Base-by-base conservation (phyloP, 1,139 yeast species). In the Lodderomyces beijingensis region DNA sequence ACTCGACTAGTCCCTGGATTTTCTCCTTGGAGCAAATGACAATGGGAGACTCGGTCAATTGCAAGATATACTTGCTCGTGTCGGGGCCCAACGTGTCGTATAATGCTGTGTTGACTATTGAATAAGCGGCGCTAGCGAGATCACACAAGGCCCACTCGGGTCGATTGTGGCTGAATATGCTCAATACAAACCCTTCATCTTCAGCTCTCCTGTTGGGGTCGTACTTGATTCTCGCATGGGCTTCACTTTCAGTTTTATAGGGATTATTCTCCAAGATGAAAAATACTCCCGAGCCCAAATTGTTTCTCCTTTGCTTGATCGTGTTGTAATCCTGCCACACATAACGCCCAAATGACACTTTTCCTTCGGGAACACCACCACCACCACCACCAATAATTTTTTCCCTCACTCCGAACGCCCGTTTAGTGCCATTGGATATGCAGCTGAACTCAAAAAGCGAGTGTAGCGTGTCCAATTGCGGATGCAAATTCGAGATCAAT, bases 251-350 rank as follows among this genome's bases (percentile, higher is more conserved):
- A 18, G 59, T 51, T 32, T 53, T 54, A 47, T 45, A 67, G 41
- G 70, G 62, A 42, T 69, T 71, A 38, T 65, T 61, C 24, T 54
- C 51, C 34, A 77, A 69, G 10, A 74, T 53, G 30, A 74, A 65
- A 43, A 77, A 64, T 19, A 84, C 47, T 9, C 93, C 94, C 3
- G 85, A 60, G 4, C 88, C 93, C 28, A 83, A 61, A 33, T 71
- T 55, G 32, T 57, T 54, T 34, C 73, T 67, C 33, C 79, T 62
- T 28, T 51, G 43, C 20, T 59, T 57, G 7, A 74, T 60, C 27
- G 63, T 52, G 10, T 42, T 44, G 47, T 69, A 80, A 6, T 71
- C 52, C 42, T 70, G 64, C 57, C 64, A 83, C 21, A 57, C 58
- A 55, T 74, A 84, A 17, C 45, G 45, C 31, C 59, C 66, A 31